A percentile compares a stretch with the other conserved stretches of the same genome.
phyloP scores from a whole-genome alignment of 2,329 filamentous ascomycete species.

The Alternaria triticimaculans region DNA sequence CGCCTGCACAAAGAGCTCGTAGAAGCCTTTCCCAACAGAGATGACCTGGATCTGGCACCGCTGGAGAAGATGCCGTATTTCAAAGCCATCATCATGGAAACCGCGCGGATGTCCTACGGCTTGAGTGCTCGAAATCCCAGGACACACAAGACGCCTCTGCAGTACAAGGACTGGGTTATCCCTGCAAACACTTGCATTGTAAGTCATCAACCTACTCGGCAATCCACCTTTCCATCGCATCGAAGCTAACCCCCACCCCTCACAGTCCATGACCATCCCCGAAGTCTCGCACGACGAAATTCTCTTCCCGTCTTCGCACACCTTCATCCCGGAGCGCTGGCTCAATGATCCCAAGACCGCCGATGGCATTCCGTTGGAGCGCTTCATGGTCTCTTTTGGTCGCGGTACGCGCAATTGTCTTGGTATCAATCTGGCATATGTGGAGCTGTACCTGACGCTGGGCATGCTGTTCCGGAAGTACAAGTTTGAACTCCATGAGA shows the following conservation, averaged over 20 bases:
- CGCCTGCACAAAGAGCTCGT: constrained; percentile 42
- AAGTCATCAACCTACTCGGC: neutral
- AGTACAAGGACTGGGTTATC: constrained; percentile 39
- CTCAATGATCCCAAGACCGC: constrained; percentile 36
- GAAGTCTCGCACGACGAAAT: constrained; percentile 45
- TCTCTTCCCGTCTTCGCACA: constrained; percentile 46
- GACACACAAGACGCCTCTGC: constrained; percentile 29
- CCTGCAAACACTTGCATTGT: constrained; percentile 45
- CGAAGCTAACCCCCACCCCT: neutral
- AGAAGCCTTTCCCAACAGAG: constrained; percentile 33
- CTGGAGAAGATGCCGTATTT: constrained; percentile 21
- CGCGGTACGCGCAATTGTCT: constrained; percentile 53
- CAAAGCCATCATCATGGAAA: constrained; percentile 33
- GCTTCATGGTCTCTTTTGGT: constrained; percentile 52
- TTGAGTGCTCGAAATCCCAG: constrained; percentile 49
- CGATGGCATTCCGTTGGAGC: constrained; percentile 45
- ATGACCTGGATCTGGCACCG: constrained; percentile 27
- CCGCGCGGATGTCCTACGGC: constrained; percentile 48
- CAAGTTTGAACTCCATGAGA: constrained; percentile 40
- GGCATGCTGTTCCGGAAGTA: constrained; percentile 45
- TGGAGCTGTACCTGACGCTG: constrained; percentile 42
- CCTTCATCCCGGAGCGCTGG: constrained; percentile 53
- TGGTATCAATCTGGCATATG: constrained; percentile 50
- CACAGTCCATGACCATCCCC: constrained; percentile 44
- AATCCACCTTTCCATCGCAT: neutral